Base-by-base conservation (phyloP, 805 yeast species). In the Myxozyma udenii region DNA sequence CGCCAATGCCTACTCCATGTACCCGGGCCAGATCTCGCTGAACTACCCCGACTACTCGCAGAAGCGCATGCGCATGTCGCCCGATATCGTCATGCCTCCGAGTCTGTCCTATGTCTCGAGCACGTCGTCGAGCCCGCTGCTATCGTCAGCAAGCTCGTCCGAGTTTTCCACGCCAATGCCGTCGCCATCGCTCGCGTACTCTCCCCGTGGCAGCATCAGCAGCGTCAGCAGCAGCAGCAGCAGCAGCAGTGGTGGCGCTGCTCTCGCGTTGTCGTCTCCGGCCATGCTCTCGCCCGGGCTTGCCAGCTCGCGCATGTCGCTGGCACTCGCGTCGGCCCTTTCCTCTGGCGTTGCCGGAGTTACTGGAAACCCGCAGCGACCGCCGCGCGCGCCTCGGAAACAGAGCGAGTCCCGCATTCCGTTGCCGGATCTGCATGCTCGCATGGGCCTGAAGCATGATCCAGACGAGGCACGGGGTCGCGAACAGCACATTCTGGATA, bases 361-460 rank as follows among this genome's bases (percentile, higher is more conserved):
- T 18, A 12, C 51, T 46, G 2, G 16, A 40, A 28, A 28, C 33
- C 12, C 12, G 9, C 33, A 28, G 5, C 48, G 45, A 2, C 53
- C 51, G 12, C 54, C 53, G 18, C 58, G 59, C 16, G 54, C 53
- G 16, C 57, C 55, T 7, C 54, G 63, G 21, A 66, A 64, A 49
- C 70, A 66, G 45, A 63, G 68, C 25, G 69, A 68, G 46, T 61
- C 67, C 32, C 67, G 74, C 19, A 67, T 72, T 54, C 68, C 74
- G 4, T 58, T 71, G 21, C 64, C 65, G 2, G 67, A 68, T 44
- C 61, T 71, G n/a, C 71, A 66, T 51, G 62, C 59, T 1, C 61
- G 66, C 21, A 71, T 71, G 75, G 72, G 72, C 4, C 65, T 71
- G 12, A 54, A 52, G 1, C 60, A 68, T 41, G 66, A 72, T 51